phyloP scores from a whole-genome alignment of 192 early-diverging fungal genomes.

The Geranomyces michiganensis region DNA sequence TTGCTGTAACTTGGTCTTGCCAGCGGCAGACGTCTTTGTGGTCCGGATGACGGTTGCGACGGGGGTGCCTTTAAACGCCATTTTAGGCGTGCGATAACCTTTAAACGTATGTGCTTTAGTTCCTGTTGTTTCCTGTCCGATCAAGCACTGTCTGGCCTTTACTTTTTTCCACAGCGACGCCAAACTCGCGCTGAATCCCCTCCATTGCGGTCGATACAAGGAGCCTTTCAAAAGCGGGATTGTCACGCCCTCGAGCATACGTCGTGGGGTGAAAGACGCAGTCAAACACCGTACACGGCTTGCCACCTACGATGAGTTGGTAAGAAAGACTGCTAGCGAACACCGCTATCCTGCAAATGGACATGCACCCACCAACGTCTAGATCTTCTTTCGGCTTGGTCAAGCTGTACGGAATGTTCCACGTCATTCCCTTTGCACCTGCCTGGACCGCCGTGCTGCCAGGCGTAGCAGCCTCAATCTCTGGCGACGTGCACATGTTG shows the following conservation, averaged over 20 bases:
- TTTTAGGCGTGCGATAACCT: constrained; percentile 47
- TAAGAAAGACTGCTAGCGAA: not conserved
- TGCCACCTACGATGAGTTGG: constrained; percentile 31
- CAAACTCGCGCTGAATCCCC: constrained; percentile 56
- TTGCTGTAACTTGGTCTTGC: not conserved
- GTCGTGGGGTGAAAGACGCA: constrained; percentile 61
- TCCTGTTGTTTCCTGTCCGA: not conserved
- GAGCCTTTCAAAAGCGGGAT: constrained; percentile 44
- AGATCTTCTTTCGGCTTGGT: constrained; percentile 45
- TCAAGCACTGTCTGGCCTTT: not conserved
- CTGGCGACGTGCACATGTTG: constrained; percentile 55
- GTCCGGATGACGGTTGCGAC: constrained; percentile 50
- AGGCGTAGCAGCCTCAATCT: constrained; percentile 42
- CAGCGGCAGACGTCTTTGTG: constrained; percentile 13
- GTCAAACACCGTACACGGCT: constrained; percentile 55
- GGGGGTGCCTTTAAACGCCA: constrained; percentile 50
- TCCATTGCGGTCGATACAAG: constrained; percentile 53
- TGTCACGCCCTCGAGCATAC: constrained; percentile 32
- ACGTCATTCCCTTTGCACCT: constrained; percentile 40
- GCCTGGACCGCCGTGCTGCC: not conserved
- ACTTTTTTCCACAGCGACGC: constrained; percentile 34
- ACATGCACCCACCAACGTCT: constrained; percentile 45
- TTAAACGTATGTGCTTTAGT: not conserved
- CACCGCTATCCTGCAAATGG: not conserved
- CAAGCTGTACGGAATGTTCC: constrained; percentile 61